Evolutionary conservation across 352 stramenopile genomes (phyloP).

Genomic region (Phytophthora cryptogea): DNA sequence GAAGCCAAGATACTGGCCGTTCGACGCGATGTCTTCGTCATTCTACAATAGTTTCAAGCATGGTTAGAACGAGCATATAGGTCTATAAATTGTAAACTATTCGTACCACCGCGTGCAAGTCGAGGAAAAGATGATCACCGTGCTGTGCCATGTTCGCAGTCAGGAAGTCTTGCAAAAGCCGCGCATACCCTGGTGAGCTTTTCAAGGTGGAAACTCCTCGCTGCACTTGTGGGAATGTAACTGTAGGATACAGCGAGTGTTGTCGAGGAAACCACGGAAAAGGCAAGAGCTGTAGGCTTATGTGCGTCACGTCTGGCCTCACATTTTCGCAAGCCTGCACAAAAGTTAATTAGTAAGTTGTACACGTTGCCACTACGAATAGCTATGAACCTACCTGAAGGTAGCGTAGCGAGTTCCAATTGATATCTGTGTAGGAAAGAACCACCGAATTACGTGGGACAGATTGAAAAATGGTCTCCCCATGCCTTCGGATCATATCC

Average conservation of each 20-base stretch:
- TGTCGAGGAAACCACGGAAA: constrained; percentile 80
- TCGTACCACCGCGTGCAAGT: constrained; percentile 59
- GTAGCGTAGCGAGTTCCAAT: constrained; percentile 84
- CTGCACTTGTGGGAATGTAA: constrained; percentile 45
- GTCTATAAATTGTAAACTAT: neutral
- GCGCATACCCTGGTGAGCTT: constrained; percentile 43
- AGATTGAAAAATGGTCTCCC: constrained; percentile 44
- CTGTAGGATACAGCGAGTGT: constrained; percentile 37
- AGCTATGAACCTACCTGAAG: constrained; percentile 42
- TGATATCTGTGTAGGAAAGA: constrained; percentile 82
- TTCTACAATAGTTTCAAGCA: constrained; percentile 31
- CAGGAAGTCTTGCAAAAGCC: constrained; percentile 50
- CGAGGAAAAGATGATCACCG: constrained; percentile 45
- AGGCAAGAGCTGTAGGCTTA: constrained; percentile 83
- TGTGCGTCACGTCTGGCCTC: constrained; percentile 61
- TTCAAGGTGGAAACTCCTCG: constrained; percentile 42
- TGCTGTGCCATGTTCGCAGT: constrained; percentile 35
- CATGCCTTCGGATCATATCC: constrained; percentile 47
- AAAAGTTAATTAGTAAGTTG: neutral
- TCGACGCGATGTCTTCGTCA: constrained; percentile 43
- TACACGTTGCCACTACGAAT: neutral
- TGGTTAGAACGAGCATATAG: neutral
- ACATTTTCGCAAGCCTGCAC: constrained; percentile 50
- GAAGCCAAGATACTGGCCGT: constrained; percentile 45
- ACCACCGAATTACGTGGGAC: constrained; percentile 56